A percentile compares a stretch with the other conserved stretches of the same genome.
Conservation (phyloP, 129 eudicot species). For the Lactuca saligna region DNA sequence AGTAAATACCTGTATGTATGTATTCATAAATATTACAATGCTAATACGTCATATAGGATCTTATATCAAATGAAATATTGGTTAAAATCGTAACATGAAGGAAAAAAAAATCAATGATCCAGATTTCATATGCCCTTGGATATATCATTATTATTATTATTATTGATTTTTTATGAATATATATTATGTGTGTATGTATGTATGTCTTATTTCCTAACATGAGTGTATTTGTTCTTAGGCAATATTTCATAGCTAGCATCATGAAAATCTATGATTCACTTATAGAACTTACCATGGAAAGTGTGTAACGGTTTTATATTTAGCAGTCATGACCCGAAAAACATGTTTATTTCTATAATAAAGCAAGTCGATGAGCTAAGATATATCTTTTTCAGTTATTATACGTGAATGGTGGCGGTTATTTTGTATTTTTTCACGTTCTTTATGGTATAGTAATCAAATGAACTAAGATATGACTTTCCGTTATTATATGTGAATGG, state of each 20-base stretch:
- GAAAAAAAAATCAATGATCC: neutral
- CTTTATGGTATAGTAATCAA: neutral
- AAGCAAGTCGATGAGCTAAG: neutral
- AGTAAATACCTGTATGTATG: slow-evolving; percentile 16
- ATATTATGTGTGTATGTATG: neutral
- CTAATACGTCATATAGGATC: neutral
- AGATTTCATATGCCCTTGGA: neutral
- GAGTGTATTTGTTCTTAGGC: too few relatives aligned
- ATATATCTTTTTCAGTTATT: neutral
- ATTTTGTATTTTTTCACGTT: neutral
- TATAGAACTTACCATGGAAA: neutral
- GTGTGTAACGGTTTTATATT: neutral
- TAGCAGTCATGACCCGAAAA: neutral
- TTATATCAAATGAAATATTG: neutral
- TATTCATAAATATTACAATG: neutral
- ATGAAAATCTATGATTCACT: neutral
- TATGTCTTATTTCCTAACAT: neutral
- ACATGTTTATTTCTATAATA: neutral
- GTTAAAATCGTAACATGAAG: neutral
- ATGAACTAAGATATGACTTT: neutral
- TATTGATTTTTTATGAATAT: neutral
- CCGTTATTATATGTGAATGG: neutral
- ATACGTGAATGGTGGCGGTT: neutral
- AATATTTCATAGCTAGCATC: neutral
- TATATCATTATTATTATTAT: neutral